phyloP scores from a whole-genome alignment of 208 protist genomes.

The Leishmania amazonensis region DNA sequence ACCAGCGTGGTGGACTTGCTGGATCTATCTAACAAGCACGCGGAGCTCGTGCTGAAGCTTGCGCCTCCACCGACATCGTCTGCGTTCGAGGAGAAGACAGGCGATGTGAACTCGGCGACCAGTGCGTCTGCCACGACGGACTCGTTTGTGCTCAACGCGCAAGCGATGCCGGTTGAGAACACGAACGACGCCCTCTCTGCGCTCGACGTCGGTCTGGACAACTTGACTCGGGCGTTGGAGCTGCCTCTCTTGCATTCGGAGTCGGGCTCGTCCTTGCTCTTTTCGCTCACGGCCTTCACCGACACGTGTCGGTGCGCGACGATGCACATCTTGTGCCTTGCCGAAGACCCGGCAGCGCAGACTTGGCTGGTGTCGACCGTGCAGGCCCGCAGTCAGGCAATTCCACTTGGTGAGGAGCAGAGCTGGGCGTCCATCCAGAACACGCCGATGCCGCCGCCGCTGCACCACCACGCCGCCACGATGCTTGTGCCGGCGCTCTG shows the following conservation, averaged over 20 bases:
- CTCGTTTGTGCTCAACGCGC: slow-evolving; percentile 65
- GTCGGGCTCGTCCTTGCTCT: slow-evolving; percentile 79
- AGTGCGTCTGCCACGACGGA: slow-evolving; percentile 43
- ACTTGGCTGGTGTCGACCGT: slow-evolving; percentile 74
- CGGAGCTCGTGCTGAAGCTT: slow-evolving; percentile 72
- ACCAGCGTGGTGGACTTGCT: slow-evolving; percentile 75
- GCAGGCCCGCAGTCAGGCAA: slow-evolving; percentile 64
- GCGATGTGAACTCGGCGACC: slow-evolving; percentile 26
- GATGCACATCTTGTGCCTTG: slow-evolving; percentile 81
- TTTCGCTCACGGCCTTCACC: slow-evolving; percentile 81
- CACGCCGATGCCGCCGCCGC: slow-evolving; percentile 64
- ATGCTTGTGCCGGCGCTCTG: slow-evolving; percentile 73
- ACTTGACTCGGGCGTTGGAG: slow-evolving; percentile 69
- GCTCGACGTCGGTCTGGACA: slow-evolving; percentile 84
- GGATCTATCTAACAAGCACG: slow-evolving; percentile 73
- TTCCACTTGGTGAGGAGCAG: slow-evolving; percentile 61
- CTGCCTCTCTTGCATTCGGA: slow-evolving; percentile 58
- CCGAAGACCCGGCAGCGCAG: slow-evolving; percentile 70
- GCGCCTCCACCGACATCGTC: slow-evolving; percentile 57
- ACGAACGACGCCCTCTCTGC: slow-evolving; percentile 80
- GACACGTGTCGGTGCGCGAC: slow-evolving; percentile 69
- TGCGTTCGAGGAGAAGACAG: slow-evolving; percentile 46
- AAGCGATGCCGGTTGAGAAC: slow-evolving; percentile 48
- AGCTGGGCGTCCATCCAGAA: slow-evolving; percentile 79
- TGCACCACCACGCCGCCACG: slow-evolving; percentile 80